phyloP scores from a whole-genome alignment of 148 eudicot species.

The Pharnaceum exiguum region DNA sequence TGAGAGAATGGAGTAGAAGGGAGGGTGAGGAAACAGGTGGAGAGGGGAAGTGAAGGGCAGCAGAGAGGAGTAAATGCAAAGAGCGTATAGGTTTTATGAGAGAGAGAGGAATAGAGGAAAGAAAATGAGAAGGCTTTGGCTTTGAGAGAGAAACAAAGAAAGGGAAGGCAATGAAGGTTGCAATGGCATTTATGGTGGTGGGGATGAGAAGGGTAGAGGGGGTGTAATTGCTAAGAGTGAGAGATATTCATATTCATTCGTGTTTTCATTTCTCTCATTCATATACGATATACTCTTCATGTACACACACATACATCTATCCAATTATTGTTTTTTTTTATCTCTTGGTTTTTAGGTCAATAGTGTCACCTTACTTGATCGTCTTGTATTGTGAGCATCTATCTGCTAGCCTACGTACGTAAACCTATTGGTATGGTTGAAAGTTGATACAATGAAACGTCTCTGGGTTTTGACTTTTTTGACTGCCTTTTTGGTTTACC shows the following conservation, averaged over 20 bases:
- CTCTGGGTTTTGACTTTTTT: constrained; percentile 3
- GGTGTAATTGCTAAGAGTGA: constrained; percentile 11
- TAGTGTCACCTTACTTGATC: not conserved
- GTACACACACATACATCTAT: too few species aligned
- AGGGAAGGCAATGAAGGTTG: constrained; percentile 18
- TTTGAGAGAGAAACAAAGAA: not conserved
- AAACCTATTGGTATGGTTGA: constrained; percentile 3
- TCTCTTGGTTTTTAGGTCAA: not conserved
- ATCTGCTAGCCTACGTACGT: constrained; percentile 14
- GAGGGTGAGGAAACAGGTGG: constrained; percentile 18
- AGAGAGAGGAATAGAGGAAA: not conserved
- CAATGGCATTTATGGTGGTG: constrained; percentile 38
- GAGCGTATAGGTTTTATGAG: constrained; percentile 24
- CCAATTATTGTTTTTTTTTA: not conserved
- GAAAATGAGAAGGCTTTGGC: not conserved
- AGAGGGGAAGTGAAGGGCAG: constrained; percentile 22
- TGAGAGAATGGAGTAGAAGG: not conserved
- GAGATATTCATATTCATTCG: not conserved
- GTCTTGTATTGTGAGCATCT: not conserved
- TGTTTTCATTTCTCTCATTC: not conserved
- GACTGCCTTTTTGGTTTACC: not conserved
- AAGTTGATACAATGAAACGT: too few species aligned
- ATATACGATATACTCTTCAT: too few species aligned
- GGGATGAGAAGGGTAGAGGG: constrained; percentile 23
- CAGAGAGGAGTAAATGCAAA: constrained; percentile 40